Percentiles rank a stretch among this genome's conserved stretches.
Conservation (phyloP, 2,329 filamentous ascomycete genomes). For the Microdochium nivale region DNA sequence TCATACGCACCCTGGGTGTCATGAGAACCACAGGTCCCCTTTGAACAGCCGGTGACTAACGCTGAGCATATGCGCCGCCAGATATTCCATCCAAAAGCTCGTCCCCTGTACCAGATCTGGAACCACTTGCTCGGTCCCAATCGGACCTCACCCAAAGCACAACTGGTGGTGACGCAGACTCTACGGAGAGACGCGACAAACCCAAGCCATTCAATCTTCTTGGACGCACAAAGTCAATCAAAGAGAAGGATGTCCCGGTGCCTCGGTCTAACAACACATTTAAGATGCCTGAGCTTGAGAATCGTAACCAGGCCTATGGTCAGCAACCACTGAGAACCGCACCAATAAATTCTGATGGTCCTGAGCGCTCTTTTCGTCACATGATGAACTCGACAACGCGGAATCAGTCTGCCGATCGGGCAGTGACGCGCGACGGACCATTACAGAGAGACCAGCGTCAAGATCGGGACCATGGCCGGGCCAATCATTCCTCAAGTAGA, state of each 20-base stretch:
- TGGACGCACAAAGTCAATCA: constrained; percentile 42
- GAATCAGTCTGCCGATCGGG: constrained; percentile 67
- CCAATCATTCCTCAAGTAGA: constrained; percentile 45
- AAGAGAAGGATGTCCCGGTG: constrained; percentile 25
- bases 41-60: not conserved
- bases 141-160: constrained; percentile 41
- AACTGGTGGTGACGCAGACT: constrained; percentile 39
- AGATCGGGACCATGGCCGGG: constrained; percentile 37
- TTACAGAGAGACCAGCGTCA: constrained; percentile 31
- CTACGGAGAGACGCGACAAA: constrained; percentile 37
- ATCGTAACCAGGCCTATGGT: constrained; percentile 27
- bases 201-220: constrained; percentile 46
- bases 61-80: not conserved
- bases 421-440: constrained; percentile 32
- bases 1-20: not conserved
- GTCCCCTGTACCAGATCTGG: constrained; percentile 21
- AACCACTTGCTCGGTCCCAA: constrained; percentile 33
- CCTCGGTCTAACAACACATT: constrained; percentile 20
- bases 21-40: not conserved
- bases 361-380: constrained; percentile 59
- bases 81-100: constrained; percentile 10
- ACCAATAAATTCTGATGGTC: constrained; percentile 40
- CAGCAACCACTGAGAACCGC: constrained; percentile 49
- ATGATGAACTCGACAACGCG: constrained; percentile 58
- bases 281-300: constrained; percentile 20